Evolutionary conservation across 495 filamentous ascomycete genomes (phyloP), one percentile per base, ranked within the genome.

Genomic region (Penicillium cinerascens): DNA sequence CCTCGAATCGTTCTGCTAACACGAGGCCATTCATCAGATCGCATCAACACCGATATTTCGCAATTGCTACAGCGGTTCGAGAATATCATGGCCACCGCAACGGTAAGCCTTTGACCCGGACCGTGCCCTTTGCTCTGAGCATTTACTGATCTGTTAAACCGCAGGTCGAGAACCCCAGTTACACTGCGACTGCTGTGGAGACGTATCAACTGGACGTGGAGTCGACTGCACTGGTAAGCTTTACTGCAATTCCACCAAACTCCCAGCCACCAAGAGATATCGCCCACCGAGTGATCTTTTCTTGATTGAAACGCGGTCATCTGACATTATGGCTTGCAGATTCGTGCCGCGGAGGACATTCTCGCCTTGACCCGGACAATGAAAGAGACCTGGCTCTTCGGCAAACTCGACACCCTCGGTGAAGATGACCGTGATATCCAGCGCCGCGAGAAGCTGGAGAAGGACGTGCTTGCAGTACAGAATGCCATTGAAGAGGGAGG

Each of bases 381-480:
- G 71, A 87, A 89, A 66, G 87, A 89, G 58, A 75, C 81, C n/a
- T 89, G 86, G 86, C 70, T 88, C 21, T 87, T 87, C 58, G 86
- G 87, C 15, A 79, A 84, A 52, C 72, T 89, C n/a, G 71, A 87
- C 20, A 86, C 84, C 0, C 63, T 87, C 8, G 81, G 79, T 17
- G 76, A 78, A 59, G 64, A 74, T 38, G 67, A 74, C 40, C 64
- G 68, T 33, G 75, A 77, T 46, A 52, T 68, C 3, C 52, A 66
- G 52, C 68, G 74, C 2, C 51, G 67, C 6, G 70, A 79, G 60
- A 71, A 74, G 59, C 70, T 80, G 16, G 81, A 83, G 58, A 66
- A 69, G 29, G 71, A 82, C 52, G 81, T 74, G 4, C 58, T 56
- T 27, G 74, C 69, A 8, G 60, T 81, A 2, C 66, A 71, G 56